Conservation (phyloP, 345 rosid species). For the Syzygium grande region DNA sequence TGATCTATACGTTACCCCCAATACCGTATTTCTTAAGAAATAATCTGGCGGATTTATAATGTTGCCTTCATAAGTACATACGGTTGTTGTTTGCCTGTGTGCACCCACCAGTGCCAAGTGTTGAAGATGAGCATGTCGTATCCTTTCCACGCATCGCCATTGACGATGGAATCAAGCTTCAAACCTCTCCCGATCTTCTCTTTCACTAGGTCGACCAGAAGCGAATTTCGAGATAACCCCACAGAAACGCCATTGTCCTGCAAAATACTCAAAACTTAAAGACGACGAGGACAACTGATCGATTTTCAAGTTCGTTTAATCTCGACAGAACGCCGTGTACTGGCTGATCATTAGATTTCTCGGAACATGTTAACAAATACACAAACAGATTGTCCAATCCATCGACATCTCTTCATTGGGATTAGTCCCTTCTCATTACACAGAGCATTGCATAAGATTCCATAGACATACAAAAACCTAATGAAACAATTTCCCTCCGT, state of each 20-base stretch:
- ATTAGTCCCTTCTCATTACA: background rate
- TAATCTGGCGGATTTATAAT: no score
- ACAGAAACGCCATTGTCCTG: constrained; percentile 38
- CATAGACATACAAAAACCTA: no score
- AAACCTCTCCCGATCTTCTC: constrained; percentile 38
- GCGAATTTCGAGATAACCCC: constrained; percentile 23
- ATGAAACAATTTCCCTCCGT: no score
- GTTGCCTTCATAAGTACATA: constrained; percentile 1
- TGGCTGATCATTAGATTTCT: background rate
- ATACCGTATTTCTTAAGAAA: no score
- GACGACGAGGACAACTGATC: background rate
- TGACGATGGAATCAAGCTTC: constrained; percentile 43
- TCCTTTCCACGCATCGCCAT: constrained; percentile 49
- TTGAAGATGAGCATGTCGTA: constrained; percentile 47
- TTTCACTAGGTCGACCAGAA: constrained; percentile 36
- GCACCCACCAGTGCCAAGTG: constrained; percentile 76
- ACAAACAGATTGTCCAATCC: background rate
- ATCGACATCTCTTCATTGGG: background rate
- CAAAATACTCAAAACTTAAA: background rate
- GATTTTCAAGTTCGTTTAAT: background rate
- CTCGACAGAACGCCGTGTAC: background rate
- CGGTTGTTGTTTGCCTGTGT: constrained; percentile 49
- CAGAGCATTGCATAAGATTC: background rate
- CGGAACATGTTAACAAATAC: background rate
- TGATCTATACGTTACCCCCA: no score